Conservation (phyloP, 139 green algal species). For the Gonium pectorale region DNA sequence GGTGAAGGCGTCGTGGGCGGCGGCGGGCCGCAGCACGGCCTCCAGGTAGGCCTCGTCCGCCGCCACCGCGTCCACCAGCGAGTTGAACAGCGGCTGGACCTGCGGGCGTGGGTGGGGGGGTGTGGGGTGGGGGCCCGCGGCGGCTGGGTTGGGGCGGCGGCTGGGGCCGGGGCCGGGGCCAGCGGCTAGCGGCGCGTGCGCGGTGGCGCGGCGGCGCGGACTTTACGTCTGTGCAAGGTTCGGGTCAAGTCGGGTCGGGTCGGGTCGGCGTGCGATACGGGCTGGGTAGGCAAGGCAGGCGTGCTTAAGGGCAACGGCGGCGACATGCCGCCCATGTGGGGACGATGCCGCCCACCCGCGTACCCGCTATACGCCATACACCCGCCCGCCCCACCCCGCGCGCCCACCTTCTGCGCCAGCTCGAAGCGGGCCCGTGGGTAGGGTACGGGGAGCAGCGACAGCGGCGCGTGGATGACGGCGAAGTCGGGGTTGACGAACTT, state of each 20-base stretch:
- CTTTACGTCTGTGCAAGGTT: too few relatives aligned
- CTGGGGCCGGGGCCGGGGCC: too few relatives aligned
- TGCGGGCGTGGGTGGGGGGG: slow-evolving; percentile 25
- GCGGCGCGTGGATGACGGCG: slow-evolving; percentile 83
- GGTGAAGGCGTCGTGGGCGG: slow-evolving; percentile 89
- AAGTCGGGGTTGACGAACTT: slow-evolving; percentile 37
- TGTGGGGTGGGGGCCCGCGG: too few relatives aligned
- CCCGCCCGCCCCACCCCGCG: neutral
- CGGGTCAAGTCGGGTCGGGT: too few relatives aligned
- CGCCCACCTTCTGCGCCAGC: slow-evolving; percentile 50
- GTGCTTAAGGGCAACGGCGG: too few relatives aligned
- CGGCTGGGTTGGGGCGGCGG: too few relatives aligned
- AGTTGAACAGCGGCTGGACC: slow-evolving; percentile 87
- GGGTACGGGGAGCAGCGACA: slow-evolving; percentile 86
- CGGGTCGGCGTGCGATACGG: too few relatives aligned
- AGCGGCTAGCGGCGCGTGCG: too few relatives aligned
- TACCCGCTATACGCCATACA: neutral
- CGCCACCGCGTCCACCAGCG: slow-evolving; percentile 84
- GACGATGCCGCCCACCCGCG: too few relatives aligned
- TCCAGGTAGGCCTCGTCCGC: slow-evolving; percentile 84
- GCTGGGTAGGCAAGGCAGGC: too few relatives aligned
- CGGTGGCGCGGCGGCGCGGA: too few relatives aligned
- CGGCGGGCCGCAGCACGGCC: slow-evolving; percentile 65
- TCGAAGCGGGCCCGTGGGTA: slow-evolving; percentile 80
- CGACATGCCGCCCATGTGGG: too few relatives aligned